Evolutionary conservation across 1,139 yeast species (phyloP), one percentile per base, ranked within the genome.

Genomic region (Debaryomyces subglobosus): DNA sequence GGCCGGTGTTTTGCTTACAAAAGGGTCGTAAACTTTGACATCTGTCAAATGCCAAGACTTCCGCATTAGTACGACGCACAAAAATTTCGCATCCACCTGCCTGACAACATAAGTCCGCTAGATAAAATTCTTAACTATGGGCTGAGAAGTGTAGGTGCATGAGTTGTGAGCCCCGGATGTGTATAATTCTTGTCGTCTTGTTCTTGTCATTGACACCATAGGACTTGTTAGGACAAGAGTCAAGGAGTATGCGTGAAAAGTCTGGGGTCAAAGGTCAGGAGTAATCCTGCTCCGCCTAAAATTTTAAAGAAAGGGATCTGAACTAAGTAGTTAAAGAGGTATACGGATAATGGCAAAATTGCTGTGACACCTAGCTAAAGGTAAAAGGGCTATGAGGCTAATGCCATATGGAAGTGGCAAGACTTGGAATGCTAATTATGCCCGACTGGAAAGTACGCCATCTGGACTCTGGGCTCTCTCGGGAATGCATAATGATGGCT

Each of bases 1-100:
- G 6, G 9, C 12, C 4, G 34, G 12, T 21, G 35, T 12, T 32
- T 32, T 35, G 25, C 15, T 20, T n/a, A 18, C 23, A n/a, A 12
- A 35, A 18, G 13, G 13, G 38, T 20, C 38, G 38, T 35, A 35
- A 20, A 35, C 38, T 35, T 35, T 35, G 38, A 35, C 38, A 35
- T 35, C 38, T 35, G 38, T 35, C 38, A 35, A 35, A 35, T 35
- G 38, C 38, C 38, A 35, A 35, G 38, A 35, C 38, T 20, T 35
- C 38, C 21, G 23, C 15, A 16, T 10, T 35, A 21, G 38, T 35
- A 35, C 38, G 9, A 35, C 16, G 38, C 23, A 20, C 13, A 7
- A 35, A 20, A 16, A 16, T 21, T 35, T 35, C 24, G n/a, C 38
- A 20, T n/a, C 25, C 38, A 21, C 38, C 6, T 35, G 25, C 25